Conservation (phyloP, 1,139 yeast genomes). For the Lodderomyces theae region DNA sequence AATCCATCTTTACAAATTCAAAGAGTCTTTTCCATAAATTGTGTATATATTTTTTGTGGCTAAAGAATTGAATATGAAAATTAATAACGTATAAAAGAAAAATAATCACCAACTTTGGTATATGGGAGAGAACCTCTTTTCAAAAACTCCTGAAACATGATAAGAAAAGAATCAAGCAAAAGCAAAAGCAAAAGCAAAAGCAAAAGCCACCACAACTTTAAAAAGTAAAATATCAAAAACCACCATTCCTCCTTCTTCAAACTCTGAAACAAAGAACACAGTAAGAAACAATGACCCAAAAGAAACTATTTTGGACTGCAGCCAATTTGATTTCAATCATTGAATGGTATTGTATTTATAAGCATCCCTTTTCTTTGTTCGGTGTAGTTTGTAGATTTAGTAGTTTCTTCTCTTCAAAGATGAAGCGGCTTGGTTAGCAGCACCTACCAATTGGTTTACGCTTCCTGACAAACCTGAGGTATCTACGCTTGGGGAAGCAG, state of each 20-base stretch:
- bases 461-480: conserved; percentile 11
- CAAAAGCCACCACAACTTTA: not conserved
- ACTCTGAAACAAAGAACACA: not conserved
- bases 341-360: not conserved
- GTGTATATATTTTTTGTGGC: conserved; percentile 1
- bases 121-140: not conserved
- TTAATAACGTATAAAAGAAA: conserved; percentile 3
- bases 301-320: not conserved
- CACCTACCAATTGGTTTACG: conserved; percentile 12
- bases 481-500: conserved; percentile 10
- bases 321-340: not conserved
- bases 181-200: no score
- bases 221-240: not conserved
- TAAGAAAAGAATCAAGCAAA: not conserved
- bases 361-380: conserved; percentile 1
- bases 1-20: no score
- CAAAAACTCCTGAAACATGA: not conserved
- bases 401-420: conserved; percentile 14
- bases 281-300: not conserved
- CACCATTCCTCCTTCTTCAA: not conserved
- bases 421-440: conserved; percentile 14
- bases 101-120: conserved; percentile 1
- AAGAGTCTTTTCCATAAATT: no score
- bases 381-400: no score
- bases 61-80: conserved; percentile 1